Base-by-base conservation (phyloP, 257 asterid species). In the Ajuga chamaepitys region DNA sequence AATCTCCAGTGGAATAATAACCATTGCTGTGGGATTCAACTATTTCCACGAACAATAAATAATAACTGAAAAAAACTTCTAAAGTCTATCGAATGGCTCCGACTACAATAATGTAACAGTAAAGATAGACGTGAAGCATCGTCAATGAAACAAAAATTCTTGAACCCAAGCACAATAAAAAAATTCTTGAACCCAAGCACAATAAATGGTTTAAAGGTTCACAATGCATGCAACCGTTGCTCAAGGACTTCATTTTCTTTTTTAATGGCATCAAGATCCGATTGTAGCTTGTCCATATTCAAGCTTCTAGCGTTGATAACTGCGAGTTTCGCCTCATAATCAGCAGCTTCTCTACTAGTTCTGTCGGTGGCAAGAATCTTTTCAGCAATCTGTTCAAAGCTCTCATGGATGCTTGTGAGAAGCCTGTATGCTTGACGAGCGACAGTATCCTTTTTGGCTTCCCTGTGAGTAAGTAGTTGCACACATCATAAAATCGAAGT, bases 281-380 rank as follows among this genome's bases (percentile, higher is more conserved):
- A 78, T 76, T 63, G 80, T 57, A 87, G 79, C 83, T 85, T 85
- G 77, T 74, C 84, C 61, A 72, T 70, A 75, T 87, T 74, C 70
- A 83, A 68, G 75, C 86, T 82, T 66, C 83, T 73, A n/a, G 79
- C 62, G 9, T 75, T 71, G 52, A 82, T 48, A 22, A 28, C 50
- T 41, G 93, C 88, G 25, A 88, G 81, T 74, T 84, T 91, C 57
- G 85, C 83, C 77, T 88, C 95, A 45, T 74, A 83, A 54, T 88
- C 89, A 24, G 81, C 78, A 47, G 80, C 75, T 58, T 83, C 85
- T 73, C 98, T 82, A 51, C 80, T 78, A 9, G 75, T 66, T 74
- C 96, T 75, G 68, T 88, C 95, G 1, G 81, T 61, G 47, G 80
- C 71, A 26, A 88, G 86, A 73, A 81, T 78, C 40, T 64, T 78